These are phyloP conservation scores for Xylaria sp. DNA, from an alignment of 2,329 filamentous ascomycete species.

Conservation along the genomic window DNA sequence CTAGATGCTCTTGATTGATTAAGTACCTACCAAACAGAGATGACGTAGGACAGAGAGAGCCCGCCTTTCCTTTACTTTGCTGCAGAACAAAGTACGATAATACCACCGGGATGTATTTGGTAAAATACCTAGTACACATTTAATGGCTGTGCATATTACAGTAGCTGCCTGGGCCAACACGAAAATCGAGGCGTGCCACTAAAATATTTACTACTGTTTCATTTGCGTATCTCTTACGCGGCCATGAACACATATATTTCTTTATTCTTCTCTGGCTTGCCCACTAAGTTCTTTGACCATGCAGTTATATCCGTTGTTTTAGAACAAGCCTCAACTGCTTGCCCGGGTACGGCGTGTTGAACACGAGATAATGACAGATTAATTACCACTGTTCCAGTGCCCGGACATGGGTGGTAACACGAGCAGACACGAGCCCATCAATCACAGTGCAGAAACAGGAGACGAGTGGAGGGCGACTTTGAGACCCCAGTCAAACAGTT, in stretches of 20 bases:
- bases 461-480: not conserved
- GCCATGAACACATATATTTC: not conserved
- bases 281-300: not conserved
- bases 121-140: not conserved
- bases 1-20: too few species aligned
- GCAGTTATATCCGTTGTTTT: too few species aligned
- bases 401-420: not conserved
- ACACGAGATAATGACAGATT: constrained; percentile 4
- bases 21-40: not conserved
- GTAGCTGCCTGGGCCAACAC: not conserved
- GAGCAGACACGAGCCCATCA: not conserved
- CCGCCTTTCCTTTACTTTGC: constrained; percentile 1
- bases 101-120: not conserved
- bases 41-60: not conserved
- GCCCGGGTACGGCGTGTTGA: not conserved
- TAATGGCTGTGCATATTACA: too few species aligned
- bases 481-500: constrained; percentile 26
- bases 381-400: not conserved
- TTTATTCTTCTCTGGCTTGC: too few species aligned
- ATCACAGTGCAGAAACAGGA: constrained; percentile 13
- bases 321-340: not conserved
- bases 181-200: not conserved
- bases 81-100: not conserved
- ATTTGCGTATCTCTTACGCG: constrained; percentile 11
- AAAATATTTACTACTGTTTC: not conserved